Conservation (phyloP, 1,139 yeast species). For the Zygosaccharomyces pseudobailii region DNA sequence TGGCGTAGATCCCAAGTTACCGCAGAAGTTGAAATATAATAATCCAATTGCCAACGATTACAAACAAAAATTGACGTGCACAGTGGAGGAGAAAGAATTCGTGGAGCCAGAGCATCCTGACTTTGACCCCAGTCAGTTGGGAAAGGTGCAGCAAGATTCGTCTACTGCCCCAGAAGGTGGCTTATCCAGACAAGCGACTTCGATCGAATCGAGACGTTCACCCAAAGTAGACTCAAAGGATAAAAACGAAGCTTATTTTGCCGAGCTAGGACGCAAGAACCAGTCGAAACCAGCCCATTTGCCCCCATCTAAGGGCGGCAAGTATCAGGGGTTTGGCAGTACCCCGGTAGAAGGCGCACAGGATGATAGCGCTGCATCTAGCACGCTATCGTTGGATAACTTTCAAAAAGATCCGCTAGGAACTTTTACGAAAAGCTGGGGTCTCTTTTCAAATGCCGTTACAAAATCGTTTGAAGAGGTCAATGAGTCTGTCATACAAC, state of each 20-base stretch:
- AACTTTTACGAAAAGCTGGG: conserved; percentile 89
- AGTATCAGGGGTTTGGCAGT: conserved; percentile 86
- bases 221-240: conserved; percentile 43
- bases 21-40: conserved; percentile 73
- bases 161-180: conserved; percentile 25
- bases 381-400: conserved; percentile 64
- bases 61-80: conserved; percentile 71
- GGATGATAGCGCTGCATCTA: conserved; percentile 26
- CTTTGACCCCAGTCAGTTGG: conserved; percentile 27
- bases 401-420: conserved; percentile 86
- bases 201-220: conserved; percentile 37
- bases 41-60: conserved; percentile 93
- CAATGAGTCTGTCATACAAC: conserved; percentile 82
- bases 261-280: conserved; percentile 69
- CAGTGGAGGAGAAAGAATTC: conserved; percentile 70
- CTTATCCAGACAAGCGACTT: conserved; percentile 21
- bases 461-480: conserved; percentile 82
- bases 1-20: conserved; percentile 63
- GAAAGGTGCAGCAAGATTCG: conserved; percentile 2
- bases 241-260: conserved; percentile 77
- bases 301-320: conserved; percentile 95
- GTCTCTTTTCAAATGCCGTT: conserved; percentile 77
- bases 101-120: conserved; percentile 60
- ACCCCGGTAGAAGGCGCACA: conserved; percentile 42
- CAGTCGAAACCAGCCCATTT: conserved; percentile 68